These are phyloP conservation scores for Curvularia spicifera DNA, from an alignment of 2,329 filamentous ascomycete species.

Conservation along the genomic window DNA sequence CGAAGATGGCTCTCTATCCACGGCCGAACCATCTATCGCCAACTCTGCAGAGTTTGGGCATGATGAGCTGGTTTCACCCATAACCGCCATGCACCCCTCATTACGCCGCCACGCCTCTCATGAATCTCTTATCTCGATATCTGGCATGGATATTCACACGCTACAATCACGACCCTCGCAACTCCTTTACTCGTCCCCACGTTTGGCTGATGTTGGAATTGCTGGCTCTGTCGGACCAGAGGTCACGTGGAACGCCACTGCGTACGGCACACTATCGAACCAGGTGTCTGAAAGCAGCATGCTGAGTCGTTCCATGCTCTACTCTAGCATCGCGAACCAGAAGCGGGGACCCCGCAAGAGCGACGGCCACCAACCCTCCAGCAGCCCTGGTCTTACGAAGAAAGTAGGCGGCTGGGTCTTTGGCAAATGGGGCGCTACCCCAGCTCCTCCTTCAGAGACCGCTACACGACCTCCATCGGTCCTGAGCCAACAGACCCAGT, in stretches of 20 bases:
- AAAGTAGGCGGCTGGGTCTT: constrained; percentile 71
- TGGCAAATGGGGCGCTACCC: constrained; percentile 66
- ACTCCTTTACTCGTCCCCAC: constrained; percentile 64
- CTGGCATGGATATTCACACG: constrained; percentile 88
- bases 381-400: constrained; percentile 52
- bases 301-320: constrained; percentile 61
- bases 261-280: constrained; percentile 59
- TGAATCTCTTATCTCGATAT: constrained; percentile 86
- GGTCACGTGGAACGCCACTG: constrained; percentile 53
- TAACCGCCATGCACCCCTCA: constrained; percentile 46
- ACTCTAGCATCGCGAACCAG: constrained; percentile 39
- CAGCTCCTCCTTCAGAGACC: constrained; percentile 43
- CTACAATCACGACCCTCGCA: constrained; percentile 78
- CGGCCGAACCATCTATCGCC: constrained; percentile 23
- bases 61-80: constrained; percentile 43
- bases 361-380: constrained; percentile 24
- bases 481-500: constrained; percentile 32
- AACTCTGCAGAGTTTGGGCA: constrained; percentile 36
- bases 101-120: constrained; percentile 76
- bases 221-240: constrained; percentile 51
- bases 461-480: constrained; percentile 28
- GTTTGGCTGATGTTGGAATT: constrained; percentile 55
- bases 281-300: constrained; percentile 58
- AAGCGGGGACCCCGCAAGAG: constrained; percentile 32
- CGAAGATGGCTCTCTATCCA: constrained; percentile 32